phyloP scores from a whole-genome alignment of 192 early-diverging fungal genomes.

The Backusella westeae region DNA sequence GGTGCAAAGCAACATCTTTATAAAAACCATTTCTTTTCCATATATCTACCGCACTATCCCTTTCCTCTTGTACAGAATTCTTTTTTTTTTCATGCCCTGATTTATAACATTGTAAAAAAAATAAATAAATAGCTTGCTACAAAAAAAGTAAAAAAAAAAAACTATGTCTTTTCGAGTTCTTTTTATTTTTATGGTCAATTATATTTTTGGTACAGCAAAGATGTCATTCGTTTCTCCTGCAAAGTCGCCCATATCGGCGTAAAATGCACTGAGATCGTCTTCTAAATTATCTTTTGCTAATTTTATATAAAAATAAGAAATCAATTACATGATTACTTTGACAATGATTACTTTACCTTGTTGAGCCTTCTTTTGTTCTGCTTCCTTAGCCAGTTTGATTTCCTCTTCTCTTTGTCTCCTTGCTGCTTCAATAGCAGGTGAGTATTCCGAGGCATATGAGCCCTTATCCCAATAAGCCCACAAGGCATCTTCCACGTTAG shows the following conservation, averaged over 20 bases:
- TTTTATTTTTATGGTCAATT: background rate
- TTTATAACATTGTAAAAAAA: conserved; percentile 6
- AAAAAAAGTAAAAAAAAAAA: background rate
- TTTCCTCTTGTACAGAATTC: conserved; percentile 13
- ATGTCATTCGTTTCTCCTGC: conserved; percentile 15
- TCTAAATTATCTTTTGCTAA: conserved; percentile 26
- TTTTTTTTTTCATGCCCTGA: conserved; percentile 4
- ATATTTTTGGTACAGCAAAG: conserved; percentile 19
- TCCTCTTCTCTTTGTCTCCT: background rate
- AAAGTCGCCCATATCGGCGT: conserved; percentile 50
- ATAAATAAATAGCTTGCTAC: background rate
- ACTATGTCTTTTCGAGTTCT: background rate
- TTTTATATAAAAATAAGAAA: background rate
- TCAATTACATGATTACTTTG: background rate
- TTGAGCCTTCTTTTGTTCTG: background rate
- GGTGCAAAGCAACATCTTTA: background rate
- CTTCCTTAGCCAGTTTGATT: conserved; percentile 7
- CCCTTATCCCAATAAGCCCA: conserved; percentile 64
- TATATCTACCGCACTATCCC: background rate
- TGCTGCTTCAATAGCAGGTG: conserved; percentile 7
- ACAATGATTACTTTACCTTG: background rate
- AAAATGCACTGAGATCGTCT: conserved; percentile 65
- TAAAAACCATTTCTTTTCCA: background rate
- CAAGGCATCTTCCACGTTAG: conserved; percentile 35
- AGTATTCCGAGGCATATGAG: conserved; percentile 39